Conservation (phyloP, 495 filamentous ascomycete genomes). For the Aspergillus wentii region DNA sequence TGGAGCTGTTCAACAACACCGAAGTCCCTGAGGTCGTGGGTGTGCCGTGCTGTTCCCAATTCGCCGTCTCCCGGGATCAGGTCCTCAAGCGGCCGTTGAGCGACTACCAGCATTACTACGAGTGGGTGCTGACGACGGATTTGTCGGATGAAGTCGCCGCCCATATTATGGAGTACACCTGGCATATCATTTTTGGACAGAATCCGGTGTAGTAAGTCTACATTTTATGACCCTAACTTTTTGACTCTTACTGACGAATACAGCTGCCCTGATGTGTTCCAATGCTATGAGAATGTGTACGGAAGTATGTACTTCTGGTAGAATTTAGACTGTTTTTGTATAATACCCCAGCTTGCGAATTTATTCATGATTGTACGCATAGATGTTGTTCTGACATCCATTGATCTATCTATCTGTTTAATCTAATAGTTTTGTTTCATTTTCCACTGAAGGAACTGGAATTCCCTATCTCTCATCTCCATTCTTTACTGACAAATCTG, state of each 20-base stretch:
- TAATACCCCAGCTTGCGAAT: too few species aligned
- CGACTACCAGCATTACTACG: slow-evolving; percentile 52
- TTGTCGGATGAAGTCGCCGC: slow-evolving; percentile 40
- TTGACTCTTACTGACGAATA: slow-evolving; percentile 8
- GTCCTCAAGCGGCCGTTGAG: slow-evolving; percentile 41
- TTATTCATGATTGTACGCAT: too few species aligned
- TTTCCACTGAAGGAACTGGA: too few species aligned
- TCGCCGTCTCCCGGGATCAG: slow-evolving; percentile 55
- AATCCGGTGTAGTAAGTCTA: slow-evolving; percentile 44
- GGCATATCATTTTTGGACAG: slow-evolving; percentile 53
- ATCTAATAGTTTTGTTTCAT: too few species aligned
- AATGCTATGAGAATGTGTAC: slow-evolving; percentile 46
- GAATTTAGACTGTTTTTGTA: slow-evolving; percentile 8
- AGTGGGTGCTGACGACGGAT: slow-evolving; percentile 54
- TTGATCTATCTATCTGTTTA: too few species aligned
- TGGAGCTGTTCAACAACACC: slow-evolving; percentile 36
- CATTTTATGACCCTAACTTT: not conserved
- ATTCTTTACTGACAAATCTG: too few species aligned
- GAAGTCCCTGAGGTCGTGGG: slow-evolving; percentile 45
- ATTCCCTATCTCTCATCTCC: too few species aligned
- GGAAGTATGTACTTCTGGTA: slow-evolving; percentile 25
- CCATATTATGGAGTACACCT: slow-evolving; percentile 48
- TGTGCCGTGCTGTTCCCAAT: slow-evolving; percentile 63
- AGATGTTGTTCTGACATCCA: too few species aligned
- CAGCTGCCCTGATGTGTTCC: slow-evolving; percentile 41